Evolutionary conservation across 306 rosid genomes (phyloP), one percentile per base, ranked within the genome.

Genomic region (Pachyrhizus erosus): DNA sequence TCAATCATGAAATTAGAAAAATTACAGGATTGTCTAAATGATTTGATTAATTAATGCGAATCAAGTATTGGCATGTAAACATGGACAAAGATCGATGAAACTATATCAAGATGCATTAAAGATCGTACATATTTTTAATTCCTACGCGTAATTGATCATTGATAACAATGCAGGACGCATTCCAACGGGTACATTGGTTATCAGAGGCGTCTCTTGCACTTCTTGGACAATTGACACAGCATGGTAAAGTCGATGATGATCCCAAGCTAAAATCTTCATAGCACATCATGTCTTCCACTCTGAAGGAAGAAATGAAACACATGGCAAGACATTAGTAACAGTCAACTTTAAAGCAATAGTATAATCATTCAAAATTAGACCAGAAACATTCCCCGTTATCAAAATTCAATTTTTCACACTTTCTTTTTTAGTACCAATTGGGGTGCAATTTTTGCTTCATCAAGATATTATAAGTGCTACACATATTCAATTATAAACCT

Each of bases 151-250:
- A 57, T 52, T 61, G 65, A 73, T 21, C 51, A 46, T 70, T 77
- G 82, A 75, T 70, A 83, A 83, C 87, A 85, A 76, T 81, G 97
- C 97, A 88, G 96, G 97, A 91, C 92, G 97, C 93, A 73, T 80
- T 85, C 94, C 94, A 91, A 87, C 91, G 81, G 64, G 92, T 17
- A n/a, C 80, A 80, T 86, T 93, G 97, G 89, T 75, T 72, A 55
- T 65, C 86, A 71, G 51, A 70, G 66, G 49, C 97, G 90, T 91
- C 97, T 54, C 97, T 90, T 91, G 93, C 97, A 91, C 84, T 55
- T 78, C 81, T 79, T 85, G 61, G 73, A 82, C 73, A 79, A 76
- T 66, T 49, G 70, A 74, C 27, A 60, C 73, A 26, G 46, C 45
- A 65, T 17, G 42, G 43, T 55, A 18, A 45, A 69, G 39, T 37